phyloP scores from a whole-genome alignment of 129 eudicot species.

The Escallonia herrerae region DNA sequence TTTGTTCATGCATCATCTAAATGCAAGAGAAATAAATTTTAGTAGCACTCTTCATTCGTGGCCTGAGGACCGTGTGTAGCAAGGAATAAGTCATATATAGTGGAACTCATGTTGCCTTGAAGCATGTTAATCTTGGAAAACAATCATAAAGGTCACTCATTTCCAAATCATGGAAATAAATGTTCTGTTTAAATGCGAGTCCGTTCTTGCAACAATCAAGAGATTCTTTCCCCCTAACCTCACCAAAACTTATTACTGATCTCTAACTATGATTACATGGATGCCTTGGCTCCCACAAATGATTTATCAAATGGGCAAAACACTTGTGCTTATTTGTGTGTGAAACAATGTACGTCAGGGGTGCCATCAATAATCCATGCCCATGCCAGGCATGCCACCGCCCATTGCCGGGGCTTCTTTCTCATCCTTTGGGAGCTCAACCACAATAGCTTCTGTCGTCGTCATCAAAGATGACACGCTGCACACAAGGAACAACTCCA shows the following conservation, averaged over 20 bases:
- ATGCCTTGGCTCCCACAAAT: background rate
- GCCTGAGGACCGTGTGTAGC: no score
- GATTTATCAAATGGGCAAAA: background rate
- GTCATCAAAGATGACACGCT: slow-evolving; percentile 87
- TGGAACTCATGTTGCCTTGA: no score
- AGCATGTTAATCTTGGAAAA: no score
- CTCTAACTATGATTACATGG: background rate
- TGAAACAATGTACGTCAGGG: background rate
- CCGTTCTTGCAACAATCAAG: background rate
- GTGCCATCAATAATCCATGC: slow-evolving; percentile 47
- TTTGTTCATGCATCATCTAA: no score
- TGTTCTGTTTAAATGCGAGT: background rate
- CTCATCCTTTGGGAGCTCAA: slow-evolving; percentile 55
- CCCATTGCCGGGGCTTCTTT: slow-evolving; percentile 65
- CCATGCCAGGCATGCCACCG: slow-evolving; percentile 59
- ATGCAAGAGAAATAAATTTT: no score
- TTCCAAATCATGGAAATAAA: no score
- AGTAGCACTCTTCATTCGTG: no score
- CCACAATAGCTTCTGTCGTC: slow-evolving; percentile 73
- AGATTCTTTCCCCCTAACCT: background rate
- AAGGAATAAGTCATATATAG: no score
- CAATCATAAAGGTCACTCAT: no score
- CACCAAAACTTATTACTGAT: background rate
- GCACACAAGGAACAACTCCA: slow-evolving; percentile 8
- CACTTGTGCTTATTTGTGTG: background rate